Evolutionary conservation across 768 basidiomycete species (phyloP).

Genomic region (Pulveroboletus sp.): DNA sequence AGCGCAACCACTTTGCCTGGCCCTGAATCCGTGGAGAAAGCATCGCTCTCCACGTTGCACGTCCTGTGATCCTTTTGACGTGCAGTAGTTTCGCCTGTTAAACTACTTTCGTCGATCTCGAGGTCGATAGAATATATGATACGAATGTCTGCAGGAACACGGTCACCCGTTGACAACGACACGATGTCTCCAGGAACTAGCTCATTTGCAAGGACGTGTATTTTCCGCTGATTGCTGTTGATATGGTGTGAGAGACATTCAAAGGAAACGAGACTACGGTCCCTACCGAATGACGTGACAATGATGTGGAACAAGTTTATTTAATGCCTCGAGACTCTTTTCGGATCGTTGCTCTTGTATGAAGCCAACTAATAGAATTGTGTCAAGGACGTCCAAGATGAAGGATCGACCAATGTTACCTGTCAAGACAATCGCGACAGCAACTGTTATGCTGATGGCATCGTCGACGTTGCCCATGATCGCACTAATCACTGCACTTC

Average conservation of each 20-base stretch:
- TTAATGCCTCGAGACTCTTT: constrained; percentile 89
- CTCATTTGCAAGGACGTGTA: constrained; percentile 89
- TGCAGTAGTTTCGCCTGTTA: constrained; percentile 89
- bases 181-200: constrained; percentile 95
- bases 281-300: constrained; percentile 77
- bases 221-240: constrained; percentile 45
- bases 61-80: constrained; percentile 60
- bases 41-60: constrained; percentile 39
- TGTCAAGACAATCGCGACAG: constrained; percentile 88
- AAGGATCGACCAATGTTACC: constrained; percentile 44
- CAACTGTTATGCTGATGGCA: constrained; percentile 87
- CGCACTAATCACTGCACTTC: constrained; percentile 83
- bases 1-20: constrained; percentile 47
- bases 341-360: constrained; percentile 94
- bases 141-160: constrained; percentile 90
- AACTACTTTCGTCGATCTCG: constrained; percentile 91
- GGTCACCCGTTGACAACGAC: constrained; percentile 85
- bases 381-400: background rate
- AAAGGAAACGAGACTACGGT: background rate
- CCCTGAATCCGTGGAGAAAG: constrained; percentile 30
- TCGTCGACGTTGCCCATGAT: constrained; percentile 96
- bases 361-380: constrained; percentile 64
- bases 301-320: constrained; percentile 96
- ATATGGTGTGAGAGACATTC: background rate
- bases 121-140: constrained; percentile 77